Evolutionary conservation across 1,139 yeast genomes (phyloP), one percentile per base, ranked within the genome.

Genomic region (Yamadazyma taylorii): DNA sequence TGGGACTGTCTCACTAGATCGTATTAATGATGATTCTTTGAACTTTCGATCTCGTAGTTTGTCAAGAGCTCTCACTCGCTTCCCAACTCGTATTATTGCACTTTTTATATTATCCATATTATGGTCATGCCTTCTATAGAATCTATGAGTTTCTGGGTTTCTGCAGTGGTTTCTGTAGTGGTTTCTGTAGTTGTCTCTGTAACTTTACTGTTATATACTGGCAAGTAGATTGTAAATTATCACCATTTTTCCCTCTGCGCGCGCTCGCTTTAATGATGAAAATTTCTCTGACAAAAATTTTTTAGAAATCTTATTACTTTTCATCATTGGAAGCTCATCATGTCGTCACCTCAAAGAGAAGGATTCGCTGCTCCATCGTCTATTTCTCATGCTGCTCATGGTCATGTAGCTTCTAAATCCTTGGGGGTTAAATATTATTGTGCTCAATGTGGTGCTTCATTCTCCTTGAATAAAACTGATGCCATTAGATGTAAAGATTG

Each of bases 401-500:
- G 75, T 23, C 73, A 69, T 46, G 71, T 67, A 35, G 75, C 88
- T 50, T 83, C 85, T 69, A 82, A 82, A 58, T 73, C 77, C 14
- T 81, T 83, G 56, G 96, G 97, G 38, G 94, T 89, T 51, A 85
- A 85, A 56, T 92, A 92, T 66, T 82, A 89, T 61, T 92, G 98
- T 66, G 96, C 97, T 33, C 95, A 89, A 69, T 92, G 98, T 66
- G 96, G 97, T 10, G 81, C 92, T 41, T 81, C 85, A 37, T 85
- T 90, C 52, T 81, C 95, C 5, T 78, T 92, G 53, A 84, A 90
- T 41, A 88, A 92, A 68, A 88, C 87, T 52, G 98, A 92, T 63
- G 96, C 97, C 37, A 96, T 92, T 48, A 86, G 98, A 71, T 92
- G 98, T 71, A 90, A 90, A 66, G 96, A 90, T 55, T 92, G 98